Conservation (phyloP, 2,329 filamentous ascomycete genomes). For the Colletotrichum magnum region DNA sequence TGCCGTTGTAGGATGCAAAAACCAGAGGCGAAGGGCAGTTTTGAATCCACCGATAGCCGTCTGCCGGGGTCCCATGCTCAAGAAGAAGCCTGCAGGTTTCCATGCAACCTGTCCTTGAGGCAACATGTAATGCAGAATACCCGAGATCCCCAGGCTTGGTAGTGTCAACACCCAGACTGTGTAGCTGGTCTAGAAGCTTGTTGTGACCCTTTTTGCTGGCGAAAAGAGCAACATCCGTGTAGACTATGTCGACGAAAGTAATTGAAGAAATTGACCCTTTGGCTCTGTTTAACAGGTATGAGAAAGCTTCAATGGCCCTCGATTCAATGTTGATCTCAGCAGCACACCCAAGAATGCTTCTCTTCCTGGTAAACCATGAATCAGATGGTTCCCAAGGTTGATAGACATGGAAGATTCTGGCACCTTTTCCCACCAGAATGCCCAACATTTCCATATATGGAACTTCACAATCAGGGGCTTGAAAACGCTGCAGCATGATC, state of each 20-base stretch:
- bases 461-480: no score
- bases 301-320: background rate
- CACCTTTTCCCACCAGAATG: background rate
- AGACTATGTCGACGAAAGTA: background rate
- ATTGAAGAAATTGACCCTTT: background rate
- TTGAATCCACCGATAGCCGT: background rate
- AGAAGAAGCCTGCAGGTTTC: constrained; percentile 12
- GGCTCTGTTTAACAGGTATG: background rate
- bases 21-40: background rate
- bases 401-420: background rate
- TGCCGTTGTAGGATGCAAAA: background rate
- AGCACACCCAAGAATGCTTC: background rate
- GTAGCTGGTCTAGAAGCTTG: background rate
- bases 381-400: no score
- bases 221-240: background rate
- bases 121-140: background rate
- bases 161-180: background rate
- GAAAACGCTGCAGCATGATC: background rate
- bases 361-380: background rate
- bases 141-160: background rate
- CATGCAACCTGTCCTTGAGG: background rate
- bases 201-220: background rate
- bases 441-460: background rate
- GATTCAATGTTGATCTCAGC: accelerated
- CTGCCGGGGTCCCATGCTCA: background rate